Base-by-base conservation (phyloP, 306 rosid species). In the Sicyos baderoa region DNA sequence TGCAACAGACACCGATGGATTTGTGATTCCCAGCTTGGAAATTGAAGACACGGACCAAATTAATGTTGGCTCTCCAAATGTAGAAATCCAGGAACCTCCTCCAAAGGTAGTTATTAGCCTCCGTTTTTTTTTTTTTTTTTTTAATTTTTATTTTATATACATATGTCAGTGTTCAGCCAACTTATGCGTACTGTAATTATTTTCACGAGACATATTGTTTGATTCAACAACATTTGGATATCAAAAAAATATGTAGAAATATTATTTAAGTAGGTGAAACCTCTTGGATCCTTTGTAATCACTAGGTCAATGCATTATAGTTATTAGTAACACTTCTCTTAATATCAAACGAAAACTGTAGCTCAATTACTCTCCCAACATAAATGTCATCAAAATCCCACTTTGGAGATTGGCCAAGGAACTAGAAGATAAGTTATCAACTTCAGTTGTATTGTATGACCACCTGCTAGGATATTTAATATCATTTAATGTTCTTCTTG, bases 11-110 rank as follows among this genome's bases (percentile, higher is more conserved):
- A 90, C 86, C 7, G 97, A 94, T 77, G 96, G 97, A 71, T 94
- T 85, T 50, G 97, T 94, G 80, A 90, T 94, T 84, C 97, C 99
- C 40, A 94, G 96, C 76, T 79, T 94, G 96, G 96, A 77, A 68
- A 85, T 90, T 50, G 90, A 42, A 81, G 88, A 83, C 35, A 75
- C 77, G 1, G 82, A 81, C 78, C 85, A 65, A 75, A 76, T 23
- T 25, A 81, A 72, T 73, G 68, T 76, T 15, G 63, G 54, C 79
- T 82, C 80, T 78, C 71, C 84, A 42, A 51, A 52, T 4, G 75
- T 80, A 82, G 88, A 85, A 79, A 74, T 89, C 63, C 45, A 89
- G 12, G 85, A 81, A 76, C 88, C 91, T 59, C 82, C 78, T 61
- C 80, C 85, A 71, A 82, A 90, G 97, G 99, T 54, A 37, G 3